Evolutionary conservation across 2,329 filamentous ascomycete genomes (phyloP).

Genomic region (Ceratocystis eucalypticola): DNA sequence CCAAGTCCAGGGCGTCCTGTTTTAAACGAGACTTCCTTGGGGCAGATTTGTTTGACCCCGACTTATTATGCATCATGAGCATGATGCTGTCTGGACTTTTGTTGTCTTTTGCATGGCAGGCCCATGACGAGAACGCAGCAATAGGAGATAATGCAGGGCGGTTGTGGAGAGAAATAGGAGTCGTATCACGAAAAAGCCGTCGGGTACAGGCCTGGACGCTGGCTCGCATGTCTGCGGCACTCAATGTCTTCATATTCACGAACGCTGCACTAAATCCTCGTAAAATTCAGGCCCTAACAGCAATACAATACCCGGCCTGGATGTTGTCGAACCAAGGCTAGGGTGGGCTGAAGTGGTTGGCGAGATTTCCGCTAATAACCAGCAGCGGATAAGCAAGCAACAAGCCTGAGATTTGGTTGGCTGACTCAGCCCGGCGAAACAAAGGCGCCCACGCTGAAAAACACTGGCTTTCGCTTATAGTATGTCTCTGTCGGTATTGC

Average conservation of each 20-base stretch:
- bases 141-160: not conserved
- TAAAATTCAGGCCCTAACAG: not conserved
- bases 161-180: not conserved
- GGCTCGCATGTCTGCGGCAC: not conserved
- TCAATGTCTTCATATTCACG: not conserved
- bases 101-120: not conserved
- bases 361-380: not conserved
- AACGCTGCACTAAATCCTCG: not conserved
- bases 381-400: not conserved
- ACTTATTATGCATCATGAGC: not conserved
- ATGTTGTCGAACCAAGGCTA: not conserved
- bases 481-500: not conserved
- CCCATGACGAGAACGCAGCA: not conserved
- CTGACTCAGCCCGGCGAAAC: not conserved
- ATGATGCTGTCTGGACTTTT: not conserved
- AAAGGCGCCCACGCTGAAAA: not conserved
- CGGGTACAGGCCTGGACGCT: not conserved
- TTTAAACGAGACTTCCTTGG: not conserved
- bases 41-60: not conserved
- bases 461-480: slow-evolving; percentile 1
- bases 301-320: not conserved
- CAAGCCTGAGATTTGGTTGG: not conserved
- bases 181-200: not conserved
- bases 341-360: not conserved
- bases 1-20: not conserved